A percentile compares a stretch with the other conserved stretches of the same genome.
Evolutionary conservation across 768 basidiomycete genomes (phyloP).

Genomic region (Tricholoma bakamatsutake): DNA sequence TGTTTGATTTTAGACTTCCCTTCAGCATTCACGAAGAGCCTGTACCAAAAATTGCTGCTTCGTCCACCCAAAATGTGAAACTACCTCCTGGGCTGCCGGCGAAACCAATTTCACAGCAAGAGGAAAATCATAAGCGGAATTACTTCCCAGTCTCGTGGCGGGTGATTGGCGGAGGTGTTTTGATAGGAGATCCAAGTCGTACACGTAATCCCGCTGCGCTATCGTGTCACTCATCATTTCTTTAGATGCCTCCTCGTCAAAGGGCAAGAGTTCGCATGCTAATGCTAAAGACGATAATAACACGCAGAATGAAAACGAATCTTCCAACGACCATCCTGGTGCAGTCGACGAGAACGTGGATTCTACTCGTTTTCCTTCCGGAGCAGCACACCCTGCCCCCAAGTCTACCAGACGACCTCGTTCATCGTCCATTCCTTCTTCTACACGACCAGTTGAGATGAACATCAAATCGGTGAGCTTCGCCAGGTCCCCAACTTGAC

Average conservation of each 20-base stretch:
- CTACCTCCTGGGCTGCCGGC: constrained; percentile 12
- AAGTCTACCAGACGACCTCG: constrained; percentile 18
- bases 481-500: not conserved
- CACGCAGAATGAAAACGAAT: not conserved
- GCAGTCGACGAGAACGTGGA: not conserved
- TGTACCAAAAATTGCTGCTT: constrained; percentile 9
- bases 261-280: not conserved
- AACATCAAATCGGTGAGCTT: constrained; percentile 11
- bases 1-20: not conserved
- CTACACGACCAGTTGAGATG: constrained; percentile 21
- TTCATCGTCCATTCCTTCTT: constrained; percentile 30
- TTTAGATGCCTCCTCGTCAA: not conserved
- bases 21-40: constrained; percentile 43
- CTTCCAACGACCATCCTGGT: constrained; percentile 9
- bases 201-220: not conserved
- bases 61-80: constrained; percentile 2
- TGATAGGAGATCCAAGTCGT: constrained; percentile 39
- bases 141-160: constrained; percentile 70
- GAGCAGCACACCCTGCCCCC: not conserved
- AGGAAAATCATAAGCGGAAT: constrained; percentile 37
- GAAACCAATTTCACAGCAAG: constrained; percentile 18
- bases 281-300: not conserved
- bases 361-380: not conserved
- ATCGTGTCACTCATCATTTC: not conserved
- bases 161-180: constrained; percentile 75